Evolutionary conservation across 345 rosid species (phyloP).

Genomic region (Salix suchowensis): DNA sequence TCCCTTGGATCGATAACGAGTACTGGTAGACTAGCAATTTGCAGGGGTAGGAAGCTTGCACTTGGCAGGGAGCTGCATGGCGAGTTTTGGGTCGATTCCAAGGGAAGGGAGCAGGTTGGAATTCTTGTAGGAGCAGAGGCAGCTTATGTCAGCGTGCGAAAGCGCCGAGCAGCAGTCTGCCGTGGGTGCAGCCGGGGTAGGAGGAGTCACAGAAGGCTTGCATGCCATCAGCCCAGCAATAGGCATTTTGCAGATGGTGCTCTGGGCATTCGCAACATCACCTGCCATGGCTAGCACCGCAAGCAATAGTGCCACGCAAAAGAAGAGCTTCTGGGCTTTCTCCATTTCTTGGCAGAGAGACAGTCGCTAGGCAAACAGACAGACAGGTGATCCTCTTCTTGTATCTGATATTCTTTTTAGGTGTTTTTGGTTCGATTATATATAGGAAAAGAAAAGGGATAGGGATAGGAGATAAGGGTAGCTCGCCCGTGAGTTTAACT

Average conservation of each 20-base stretch:
- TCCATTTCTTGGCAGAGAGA: conserved; percentile 8
- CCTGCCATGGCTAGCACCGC: conserved; percentile 13
- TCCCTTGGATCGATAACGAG: not conserved
- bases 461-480: not conserved
- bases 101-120: conserved; percentile 42
- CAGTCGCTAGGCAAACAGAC: too few species aligned
- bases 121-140: conserved; percentile 54
- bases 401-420: too few species aligned
- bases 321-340: not conserved
- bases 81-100: conserved; percentile 58
- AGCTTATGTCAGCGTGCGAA: conserved; percentile 34
- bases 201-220: conserved; percentile 44
- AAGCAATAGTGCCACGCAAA: not conserved
- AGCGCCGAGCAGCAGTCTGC: conserved; percentile 41
- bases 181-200: conserved; percentile 37
- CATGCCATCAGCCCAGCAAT: conserved; percentile 37
- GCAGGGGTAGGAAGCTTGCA: conserved; percentile 45
- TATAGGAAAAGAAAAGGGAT: not conserved
- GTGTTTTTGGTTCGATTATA: not conserved
- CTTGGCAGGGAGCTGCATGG: conserved; percentile 46
- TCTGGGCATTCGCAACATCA: conserved; percentile 23
- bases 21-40: conserved; percentile 21
- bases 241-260: conserved; percentile 36
- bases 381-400: too few species aligned
- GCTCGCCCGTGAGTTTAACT: conserved; percentile 12